These are phyloP conservation scores for Pseudoperonospora humuli DNA, from an alignment of 352 stramenopile genomes.

Conservation along the genomic window DNA sequence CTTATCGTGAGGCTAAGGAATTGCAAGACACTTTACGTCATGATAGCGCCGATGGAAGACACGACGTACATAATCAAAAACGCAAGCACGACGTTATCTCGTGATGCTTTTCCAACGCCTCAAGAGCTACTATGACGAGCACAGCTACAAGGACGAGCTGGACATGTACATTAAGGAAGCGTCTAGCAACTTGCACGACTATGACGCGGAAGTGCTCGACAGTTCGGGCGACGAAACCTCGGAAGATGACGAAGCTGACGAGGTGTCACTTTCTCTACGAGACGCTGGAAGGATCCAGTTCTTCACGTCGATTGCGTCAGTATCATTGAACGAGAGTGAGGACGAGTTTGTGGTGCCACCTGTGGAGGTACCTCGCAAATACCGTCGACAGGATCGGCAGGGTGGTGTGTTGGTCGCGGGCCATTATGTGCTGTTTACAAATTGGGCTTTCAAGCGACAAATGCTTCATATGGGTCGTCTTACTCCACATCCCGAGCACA, in stretches of 20 bases:
- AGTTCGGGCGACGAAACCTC: slow-evolving; percentile 13
- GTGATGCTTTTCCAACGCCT: no score
- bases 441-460: slow-evolving; percentile 27
- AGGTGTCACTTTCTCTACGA: slow-evolving; percentile 1
- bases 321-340: slow-evolving; percentile 1
- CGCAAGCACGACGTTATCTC: no score
- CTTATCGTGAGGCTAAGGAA: no score
- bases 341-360: slow-evolving; percentile 20
- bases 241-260: slow-evolving; percentile 6
- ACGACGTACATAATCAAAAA: no score
- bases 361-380: slow-evolving; percentile 22
- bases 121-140: no score
- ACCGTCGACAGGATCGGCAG: slow-evolving; percentile 22
- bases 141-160: slow-evolving; percentile 22
- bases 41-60: no score
- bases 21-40: no score
- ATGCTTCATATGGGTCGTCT: slow-evolving; percentile 12
- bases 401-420: slow-evolving; percentile 28
- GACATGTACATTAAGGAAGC: slow-evolving; percentile 19
- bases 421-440: slow-evolving; percentile 24
- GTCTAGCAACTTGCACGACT: slow-evolving; percentile 7
- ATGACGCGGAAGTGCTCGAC: slow-evolving; percentile 3
- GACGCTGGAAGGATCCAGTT: slow-evolving; percentile 17
- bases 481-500: slow-evolving; percentile 14
- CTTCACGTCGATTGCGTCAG: slow-evolving; percentile 15